phyloP scores from a whole-genome alignment of 768 basidiomycete genomes.

The Boletales sp. region DNA sequence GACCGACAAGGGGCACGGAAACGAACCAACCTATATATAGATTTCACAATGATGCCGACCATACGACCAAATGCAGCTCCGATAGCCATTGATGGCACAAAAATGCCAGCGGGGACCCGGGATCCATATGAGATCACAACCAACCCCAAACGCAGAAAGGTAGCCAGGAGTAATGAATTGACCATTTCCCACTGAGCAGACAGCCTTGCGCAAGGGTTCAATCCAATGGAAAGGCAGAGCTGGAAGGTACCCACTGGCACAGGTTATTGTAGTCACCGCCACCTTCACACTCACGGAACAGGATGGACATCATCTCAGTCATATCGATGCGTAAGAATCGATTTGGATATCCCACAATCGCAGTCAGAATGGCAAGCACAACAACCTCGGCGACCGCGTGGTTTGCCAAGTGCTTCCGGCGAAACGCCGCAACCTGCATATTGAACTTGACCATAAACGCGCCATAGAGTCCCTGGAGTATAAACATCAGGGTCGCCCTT shows the following conservation, averaged over 20 bases:
- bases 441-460: constrained; percentile 98
- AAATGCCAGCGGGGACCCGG: constrained; percentile 97
- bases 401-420: constrained; percentile 80
- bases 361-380: constrained; percentile 80
- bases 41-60: constrained; percentile 95
- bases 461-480: constrained; percentile 84
- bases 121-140: constrained; percentile 93
- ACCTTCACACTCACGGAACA: constrained; percentile 95
- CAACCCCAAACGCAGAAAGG: constrained; percentile 79
- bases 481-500: constrained; percentile 11
- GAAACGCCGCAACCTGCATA: constrained; percentile 90
- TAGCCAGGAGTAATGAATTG: constrained; percentile 88
- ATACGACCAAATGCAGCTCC: constrained; percentile 97
- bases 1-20: neutral
- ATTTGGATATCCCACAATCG: constrained; percentile 91
- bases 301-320: constrained; percentile 92
- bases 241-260: constrained; percentile 75
- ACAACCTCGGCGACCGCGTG: constrained; percentile 91
- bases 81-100: constrained; percentile 98
- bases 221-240: neutral
- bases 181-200: constrained; percentile 92
- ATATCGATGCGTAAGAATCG: constrained; percentile 94
- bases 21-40: constrained; percentile 64
- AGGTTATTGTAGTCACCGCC: constrained; percentile 88
- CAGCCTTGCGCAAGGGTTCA: constrained; percentile 47